Evolutionary conservation across 23 red algal genomes (phyloP).

Genomic region (Pyropia yezoensis): DNA sequence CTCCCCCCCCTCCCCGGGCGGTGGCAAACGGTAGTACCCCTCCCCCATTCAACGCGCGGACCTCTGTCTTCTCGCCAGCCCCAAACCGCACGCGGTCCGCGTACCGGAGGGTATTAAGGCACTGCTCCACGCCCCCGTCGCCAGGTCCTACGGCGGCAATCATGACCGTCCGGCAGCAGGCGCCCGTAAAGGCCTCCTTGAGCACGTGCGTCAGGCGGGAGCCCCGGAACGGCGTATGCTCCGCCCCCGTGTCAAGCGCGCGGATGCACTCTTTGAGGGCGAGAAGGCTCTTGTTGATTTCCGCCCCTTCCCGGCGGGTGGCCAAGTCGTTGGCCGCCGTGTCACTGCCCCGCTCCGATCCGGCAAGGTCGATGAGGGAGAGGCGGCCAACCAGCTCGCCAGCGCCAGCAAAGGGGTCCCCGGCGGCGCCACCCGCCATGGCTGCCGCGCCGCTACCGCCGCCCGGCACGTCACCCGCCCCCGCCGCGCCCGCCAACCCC

Average conservation of each 20-base stretch:
- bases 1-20: too few relatives aligned
- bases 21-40: too few relatives aligned
- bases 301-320: constrained; percentile 73
- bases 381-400: constrained; percentile 36
- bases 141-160: constrained; percentile 80
- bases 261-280: constrained; percentile 85
- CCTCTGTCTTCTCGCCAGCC: too few relatives aligned
- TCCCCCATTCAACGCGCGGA: too few relatives aligned
- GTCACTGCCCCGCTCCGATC: constrained; percentile 73
- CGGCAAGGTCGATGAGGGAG: constrained; percentile 90
- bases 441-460: neutral
- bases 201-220: constrained; percentile 88
- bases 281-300: constrained; percentile 94
- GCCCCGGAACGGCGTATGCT: constrained; percentile 82
- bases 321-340: constrained; percentile 62
- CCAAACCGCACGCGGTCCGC: constrained; percentile 41
- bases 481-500: neutral
- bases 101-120: constrained; percentile 79
- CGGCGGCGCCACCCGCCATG: neutral
- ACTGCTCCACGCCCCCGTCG: constrained; percentile 76
- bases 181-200: constrained; percentile 75
- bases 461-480: constrained; percentile 2
- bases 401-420: neutral
- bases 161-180: constrained; percentile 80
- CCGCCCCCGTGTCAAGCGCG: constrained; percentile 48